Conservation (phyloP, 257 asterid genomes). For the Rhazya stricta region DNA sequence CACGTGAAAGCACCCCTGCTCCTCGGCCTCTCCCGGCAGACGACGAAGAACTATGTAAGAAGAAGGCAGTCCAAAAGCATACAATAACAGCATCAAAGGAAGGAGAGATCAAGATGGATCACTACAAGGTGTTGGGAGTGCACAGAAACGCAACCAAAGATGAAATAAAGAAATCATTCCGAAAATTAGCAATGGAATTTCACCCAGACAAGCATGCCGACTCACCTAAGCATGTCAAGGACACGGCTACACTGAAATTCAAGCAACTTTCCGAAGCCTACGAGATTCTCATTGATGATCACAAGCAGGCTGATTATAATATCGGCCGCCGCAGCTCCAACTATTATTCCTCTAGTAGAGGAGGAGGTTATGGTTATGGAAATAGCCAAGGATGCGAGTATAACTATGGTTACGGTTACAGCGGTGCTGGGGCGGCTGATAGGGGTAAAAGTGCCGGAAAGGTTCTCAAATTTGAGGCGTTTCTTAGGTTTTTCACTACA, state of each 20-base stretch:
- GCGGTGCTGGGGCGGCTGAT: conserved; percentile 30
- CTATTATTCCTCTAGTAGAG: neutral
- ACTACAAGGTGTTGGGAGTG: conserved; percentile 57
- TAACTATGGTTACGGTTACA: conserved; percentile 28
- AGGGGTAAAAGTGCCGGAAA: conserved; percentile 28
- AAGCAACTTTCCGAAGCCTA: conserved; percentile 80
- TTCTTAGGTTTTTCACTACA: conserved; percentile 53
- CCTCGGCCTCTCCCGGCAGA: too few relatives aligned
- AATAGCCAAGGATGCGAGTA: conserved; percentile 25
- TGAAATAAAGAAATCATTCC: conserved; percentile 70
- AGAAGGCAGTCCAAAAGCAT: neutral
- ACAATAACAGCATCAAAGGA: neutral
- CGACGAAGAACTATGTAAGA: neutral
- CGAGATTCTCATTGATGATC: conserved; percentile 62
- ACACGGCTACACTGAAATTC: conserved; percentile 60
- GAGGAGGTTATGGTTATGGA: conserved; percentile 26
- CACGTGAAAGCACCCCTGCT: too few relatives aligned
- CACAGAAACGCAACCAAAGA: conserved; percentile 66
- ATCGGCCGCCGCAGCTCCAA: conserved; percentile 23
- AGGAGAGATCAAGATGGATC: conserved; percentile 44
- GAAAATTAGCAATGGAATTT: conserved; percentile 69
- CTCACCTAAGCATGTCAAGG: conserved; percentile 43
- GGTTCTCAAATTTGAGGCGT: conserved; percentile 47
- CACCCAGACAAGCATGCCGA: conserved; percentile 84
- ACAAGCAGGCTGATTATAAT: conserved; percentile 66